Conservation (phyloP, 495 filamentous ascomycete genomes). For the Penicillium ochrochloron region DNA sequence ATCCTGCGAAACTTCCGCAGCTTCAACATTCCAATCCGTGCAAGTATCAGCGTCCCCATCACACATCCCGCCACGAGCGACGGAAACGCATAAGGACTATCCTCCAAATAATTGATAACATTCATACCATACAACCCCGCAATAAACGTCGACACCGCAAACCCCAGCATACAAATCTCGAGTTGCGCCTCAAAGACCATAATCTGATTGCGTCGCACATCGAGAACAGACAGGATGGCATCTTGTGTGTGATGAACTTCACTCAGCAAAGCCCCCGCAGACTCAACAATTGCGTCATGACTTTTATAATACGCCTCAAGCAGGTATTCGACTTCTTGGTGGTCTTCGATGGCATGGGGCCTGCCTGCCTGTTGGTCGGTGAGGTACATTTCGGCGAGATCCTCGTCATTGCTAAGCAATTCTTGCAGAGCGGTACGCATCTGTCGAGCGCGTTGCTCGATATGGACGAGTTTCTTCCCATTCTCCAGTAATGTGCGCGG, state of each 20-base stretch:
- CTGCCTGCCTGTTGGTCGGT: slow-evolving; percentile 42
- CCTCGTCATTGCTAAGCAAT: slow-evolving; percentile 36
- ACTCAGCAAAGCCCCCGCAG: slow-evolving; percentile 27
- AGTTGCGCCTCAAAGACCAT: slow-evolving; percentile 41
- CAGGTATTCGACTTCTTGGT: slow-evolving; percentile 44
- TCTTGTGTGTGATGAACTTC: slow-evolving; percentile 35
- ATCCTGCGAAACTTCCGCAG: slow-evolving; percentile 27
- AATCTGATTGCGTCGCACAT: slow-evolving; percentile 43
- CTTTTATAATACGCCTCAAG: slow-evolving; percentile 42
- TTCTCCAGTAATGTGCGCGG: slow-evolving; percentile 29
- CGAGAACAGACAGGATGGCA: slow-evolving; percentile 32
- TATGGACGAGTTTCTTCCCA: slow-evolving; percentile 28
- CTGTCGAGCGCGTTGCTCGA: slow-evolving; percentile 37
- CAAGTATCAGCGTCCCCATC: slow-evolving; percentile 20
- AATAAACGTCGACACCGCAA: slow-evolving; percentile 37
- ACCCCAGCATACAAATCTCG: slow-evolving; percentile 39
- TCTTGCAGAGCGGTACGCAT: slow-evolving; percentile 35
- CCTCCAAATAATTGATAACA: slow-evolving; percentile 39
- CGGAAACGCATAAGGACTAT: slow-evolving; percentile 33
- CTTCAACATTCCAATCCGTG: slow-evolving; percentile 32
- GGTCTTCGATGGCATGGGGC: slow-evolving; percentile 32
- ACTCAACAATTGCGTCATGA: slow-evolving; percentile 34
- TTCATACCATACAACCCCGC: slow-evolving; percentile 44
- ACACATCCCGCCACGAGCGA: slow-evolving; percentile 22
- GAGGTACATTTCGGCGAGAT: slow-evolving; percentile 50